Conservation (phyloP, 192 early-diverging fungal genomes). For the Coemansia sp. region DNA sequence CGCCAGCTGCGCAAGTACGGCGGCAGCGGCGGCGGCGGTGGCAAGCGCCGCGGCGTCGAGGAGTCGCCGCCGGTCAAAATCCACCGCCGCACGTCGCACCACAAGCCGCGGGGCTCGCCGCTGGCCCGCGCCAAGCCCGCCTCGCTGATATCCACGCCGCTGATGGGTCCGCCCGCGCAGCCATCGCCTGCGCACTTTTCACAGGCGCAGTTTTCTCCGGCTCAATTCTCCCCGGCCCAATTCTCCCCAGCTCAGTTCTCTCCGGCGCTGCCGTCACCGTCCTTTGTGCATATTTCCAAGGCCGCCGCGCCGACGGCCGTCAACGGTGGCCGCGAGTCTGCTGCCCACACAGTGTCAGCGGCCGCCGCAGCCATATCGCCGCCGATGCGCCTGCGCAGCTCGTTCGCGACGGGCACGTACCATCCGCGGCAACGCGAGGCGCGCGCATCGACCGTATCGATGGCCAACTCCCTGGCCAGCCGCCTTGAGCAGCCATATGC, state of each 20-base stretch:
- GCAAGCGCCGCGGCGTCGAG: slow-evolving; percentile 47
- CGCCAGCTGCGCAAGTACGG: slow-evolving; percentile 50
- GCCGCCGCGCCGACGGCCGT: slow-evolving; percentile 9
- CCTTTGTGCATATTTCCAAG: slow-evolving; percentile 30
- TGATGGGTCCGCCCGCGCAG: slow-evolving; percentile 5
- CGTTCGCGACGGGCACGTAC: slow-evolving; percentile 1
- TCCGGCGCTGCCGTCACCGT: slow-evolving; percentile 19
- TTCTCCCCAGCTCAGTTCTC: background rate
- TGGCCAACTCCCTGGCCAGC: background rate
- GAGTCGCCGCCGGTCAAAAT: slow-evolving; percentile 2
- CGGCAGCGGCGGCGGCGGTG: slow-evolving; percentile 45
- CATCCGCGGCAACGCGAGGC: background rate
- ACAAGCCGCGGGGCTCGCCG: slow-evolving; percentile 2
- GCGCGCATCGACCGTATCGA: background rate
- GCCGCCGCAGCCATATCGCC: background rate
- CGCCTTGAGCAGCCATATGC: background rate
- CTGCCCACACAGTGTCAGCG: background rate
- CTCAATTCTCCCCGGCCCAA: slow-evolving; percentile 24
- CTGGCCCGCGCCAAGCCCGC: background rate
- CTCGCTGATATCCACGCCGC: slow-evolving; percentile 22
- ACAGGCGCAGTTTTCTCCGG: background rate
- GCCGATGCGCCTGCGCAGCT: background rate
- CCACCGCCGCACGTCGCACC: slow-evolving; percentile 12
- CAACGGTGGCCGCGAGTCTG: slow-evolving; percentile 21
- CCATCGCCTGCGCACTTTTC: background rate